Conservation (phyloP, 768 basidiomycete genomes). For the Sistotremastrum suecicum region DNA sequence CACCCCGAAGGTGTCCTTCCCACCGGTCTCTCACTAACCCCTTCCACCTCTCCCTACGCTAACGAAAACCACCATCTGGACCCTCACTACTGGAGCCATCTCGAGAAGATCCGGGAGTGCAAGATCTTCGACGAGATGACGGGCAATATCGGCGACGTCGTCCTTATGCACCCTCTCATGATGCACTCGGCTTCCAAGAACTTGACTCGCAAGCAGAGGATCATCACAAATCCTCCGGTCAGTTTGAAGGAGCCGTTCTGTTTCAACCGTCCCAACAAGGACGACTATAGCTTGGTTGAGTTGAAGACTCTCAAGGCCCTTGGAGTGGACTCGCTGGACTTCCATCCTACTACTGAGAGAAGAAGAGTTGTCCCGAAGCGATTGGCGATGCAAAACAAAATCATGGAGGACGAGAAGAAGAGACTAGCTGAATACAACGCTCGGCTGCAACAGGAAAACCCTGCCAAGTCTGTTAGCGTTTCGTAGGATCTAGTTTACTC, state of each 20-base stretch:
- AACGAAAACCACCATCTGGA: slow-evolving; percentile 19
- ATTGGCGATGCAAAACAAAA: slow-evolving; percentile 28
- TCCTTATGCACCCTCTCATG: slow-evolving; percentile 15
- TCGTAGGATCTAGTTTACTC: no score
- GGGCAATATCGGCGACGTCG: slow-evolving; percentile 14
- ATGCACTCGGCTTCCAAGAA: slow-evolving; percentile 15
- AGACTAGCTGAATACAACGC: slow-evolving; percentile 15
- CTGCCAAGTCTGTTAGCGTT: no score
- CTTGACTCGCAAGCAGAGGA: slow-evolving; percentile 8
- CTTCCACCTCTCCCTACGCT: slow-evolving; percentile 24
- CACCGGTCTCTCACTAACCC: slow-evolving; percentile 30
- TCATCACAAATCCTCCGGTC: slow-evolving; percentile 16
- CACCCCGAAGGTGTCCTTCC: slow-evolving; percentile 19
- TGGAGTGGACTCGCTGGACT: slow-evolving; percentile 32
- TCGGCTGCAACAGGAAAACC: no score
- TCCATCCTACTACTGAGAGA: slow-evolving; percentile 32
- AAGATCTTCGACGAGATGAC: slow-evolving; percentile 12
- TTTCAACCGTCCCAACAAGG: slow-evolving; percentile 9
- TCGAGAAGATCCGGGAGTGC: slow-evolving; percentile 19
- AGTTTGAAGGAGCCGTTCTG: slow-evolving; percentile 13
- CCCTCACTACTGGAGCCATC: slow-evolving; percentile 31
- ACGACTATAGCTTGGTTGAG: slow-evolving; percentile 36
- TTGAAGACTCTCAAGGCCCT: slow-evolving; percentile 41
- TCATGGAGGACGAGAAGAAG: slow-evolving; percentile 33
- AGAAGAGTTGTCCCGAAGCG: slow-evolving; percentile 32